These are phyloP conservation scores for Aplosporella prunicola DNA, from an alignment of 2,329 filamentous ascomycete genomes.

Conservation along the genomic window DNA sequence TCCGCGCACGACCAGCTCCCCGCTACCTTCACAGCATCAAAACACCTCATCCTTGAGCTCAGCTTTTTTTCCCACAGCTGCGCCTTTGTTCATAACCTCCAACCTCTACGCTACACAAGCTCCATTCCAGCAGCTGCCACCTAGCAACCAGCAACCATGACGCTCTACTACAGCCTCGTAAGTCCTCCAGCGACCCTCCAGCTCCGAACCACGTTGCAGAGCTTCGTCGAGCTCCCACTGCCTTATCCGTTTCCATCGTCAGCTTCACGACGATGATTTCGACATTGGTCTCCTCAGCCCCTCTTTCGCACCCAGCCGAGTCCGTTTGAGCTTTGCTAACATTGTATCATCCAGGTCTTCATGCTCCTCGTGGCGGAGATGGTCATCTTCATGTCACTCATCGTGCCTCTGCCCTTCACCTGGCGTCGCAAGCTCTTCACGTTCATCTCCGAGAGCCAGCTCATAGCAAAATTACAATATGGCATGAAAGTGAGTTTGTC, in stretches of 20 bases:
- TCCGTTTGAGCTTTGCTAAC: not conserved
- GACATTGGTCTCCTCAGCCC: slow-evolving; percentile 37
- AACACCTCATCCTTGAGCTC: not conserved
- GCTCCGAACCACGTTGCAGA: slow-evolving; percentile 16
- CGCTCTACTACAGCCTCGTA: slow-evolving; percentile 60
- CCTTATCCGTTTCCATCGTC: slow-evolving; percentile 16
- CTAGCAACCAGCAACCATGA: slow-evolving; percentile 43
- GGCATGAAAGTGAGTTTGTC: slow-evolving; percentile 70
- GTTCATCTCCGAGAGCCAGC: slow-evolving; percentile 84
- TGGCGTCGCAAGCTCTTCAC: slow-evolving; percentile 81
- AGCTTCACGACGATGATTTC: slow-evolving; percentile 25
- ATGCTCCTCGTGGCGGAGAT: slow-evolving; percentile 75
- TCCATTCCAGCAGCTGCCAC: not conserved
- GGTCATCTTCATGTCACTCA: slow-evolving; percentile 67
- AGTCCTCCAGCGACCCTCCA: slow-evolving; percentile 29
- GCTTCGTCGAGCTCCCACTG: slow-evolving; percentile 13
- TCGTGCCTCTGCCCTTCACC: slow-evolving; percentile 81
- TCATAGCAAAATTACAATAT: slow-evolving; percentile 90
- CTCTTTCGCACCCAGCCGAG: slow-evolving; percentile 42
- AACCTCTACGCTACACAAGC: not conserved
- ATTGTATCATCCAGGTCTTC: slow-evolving; percentile 56
- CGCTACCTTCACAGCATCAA: not conserved
- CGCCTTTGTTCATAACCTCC: slow-evolving; percentile 18
- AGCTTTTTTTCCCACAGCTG: not conserved
- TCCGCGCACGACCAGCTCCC: slow-evolving; percentile 2